Conservation (phyloP, 1,139 yeast genomes). For the Yarrowia galli region DNA sequence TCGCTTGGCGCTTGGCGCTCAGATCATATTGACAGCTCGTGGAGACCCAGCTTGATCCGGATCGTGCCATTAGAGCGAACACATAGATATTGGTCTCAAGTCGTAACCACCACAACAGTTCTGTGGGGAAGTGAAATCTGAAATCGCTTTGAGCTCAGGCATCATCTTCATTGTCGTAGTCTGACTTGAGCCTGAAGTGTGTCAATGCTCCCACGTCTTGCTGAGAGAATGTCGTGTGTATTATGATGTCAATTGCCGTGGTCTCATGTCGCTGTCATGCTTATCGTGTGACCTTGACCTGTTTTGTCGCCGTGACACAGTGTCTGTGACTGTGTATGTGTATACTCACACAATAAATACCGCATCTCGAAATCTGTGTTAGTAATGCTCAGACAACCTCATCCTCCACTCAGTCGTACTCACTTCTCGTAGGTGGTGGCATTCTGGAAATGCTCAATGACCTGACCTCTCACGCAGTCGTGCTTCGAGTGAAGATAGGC, state of each 20-base stretch:
- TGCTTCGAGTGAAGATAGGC: slow-evolving; percentile 22
- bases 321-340: slow-evolving; percentile 21
- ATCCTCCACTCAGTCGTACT: slow-evolving; percentile 14
- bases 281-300: slow-evolving; percentile 9
- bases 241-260: not conserved
- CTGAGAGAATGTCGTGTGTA: not conserved
- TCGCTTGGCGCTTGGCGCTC: not conserved
- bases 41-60: not conserved
- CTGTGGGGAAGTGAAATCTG: no score
- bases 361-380: slow-evolving; percentile 44
- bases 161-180: no score
- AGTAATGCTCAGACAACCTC: slow-evolving; percentile 3
- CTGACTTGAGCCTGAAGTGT: not conserved
- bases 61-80: no score
- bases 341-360: slow-evolving; percentile 43
- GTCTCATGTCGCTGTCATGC: not conserved
- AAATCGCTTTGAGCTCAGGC: no score
- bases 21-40: not conserved
- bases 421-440: slow-evolving; percentile 43
- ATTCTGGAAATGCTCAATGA: slow-evolving; percentile 40
- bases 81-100: no score
- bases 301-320: not conserved
- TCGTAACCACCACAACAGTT: no score
- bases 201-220: not conserved
- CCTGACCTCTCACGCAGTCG: not conserved